Conservation (phyloP, 2,329 filamentous ascomycete species). For the Aspergillus niger region DNA sequence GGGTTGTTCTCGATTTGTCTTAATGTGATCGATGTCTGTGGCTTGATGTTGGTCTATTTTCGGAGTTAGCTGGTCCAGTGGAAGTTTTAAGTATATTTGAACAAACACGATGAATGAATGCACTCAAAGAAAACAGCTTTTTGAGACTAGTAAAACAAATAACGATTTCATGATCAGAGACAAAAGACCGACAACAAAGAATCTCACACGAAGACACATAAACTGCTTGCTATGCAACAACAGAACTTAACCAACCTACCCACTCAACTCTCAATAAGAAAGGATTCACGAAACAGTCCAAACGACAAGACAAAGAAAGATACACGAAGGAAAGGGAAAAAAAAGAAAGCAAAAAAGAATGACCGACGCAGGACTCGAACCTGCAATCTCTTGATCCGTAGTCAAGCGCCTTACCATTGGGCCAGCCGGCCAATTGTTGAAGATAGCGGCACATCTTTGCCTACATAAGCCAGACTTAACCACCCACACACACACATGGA, state of each 20-base stretch:
- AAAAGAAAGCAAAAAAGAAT: slow-evolving; percentile 11
- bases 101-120: background rate
- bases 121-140: background rate
- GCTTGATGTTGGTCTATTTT: background rate
- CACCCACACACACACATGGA: no score
- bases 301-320: background rate
- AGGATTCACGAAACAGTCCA: background rate
- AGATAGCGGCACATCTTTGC: background rate
- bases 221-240: no score
- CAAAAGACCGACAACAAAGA: no score
- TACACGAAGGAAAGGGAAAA: background rate
- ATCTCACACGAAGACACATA: no score
- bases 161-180: no score
- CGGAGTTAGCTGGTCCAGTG: background rate
- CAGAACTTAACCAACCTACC: no score
- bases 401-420: slow-evolving; percentile 28
- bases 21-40: slow-evolving; percentile 7
- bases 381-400: slow-evolving; percentile 51
- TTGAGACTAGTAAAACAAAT: no score
- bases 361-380: slow-evolving; percentile 48
- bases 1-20: slow-evolving; percentile 51
- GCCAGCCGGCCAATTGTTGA: slow-evolving; percentile 20
- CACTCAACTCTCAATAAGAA: no score
- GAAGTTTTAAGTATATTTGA: no score
- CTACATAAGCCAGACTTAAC: background rate